A percentile compares a stretch with the other conserved stretches of the same genome.
phyloP scores from a whole-genome alignment of 805 yeast genomes.

The Cyberlindnera veronae region DNA sequence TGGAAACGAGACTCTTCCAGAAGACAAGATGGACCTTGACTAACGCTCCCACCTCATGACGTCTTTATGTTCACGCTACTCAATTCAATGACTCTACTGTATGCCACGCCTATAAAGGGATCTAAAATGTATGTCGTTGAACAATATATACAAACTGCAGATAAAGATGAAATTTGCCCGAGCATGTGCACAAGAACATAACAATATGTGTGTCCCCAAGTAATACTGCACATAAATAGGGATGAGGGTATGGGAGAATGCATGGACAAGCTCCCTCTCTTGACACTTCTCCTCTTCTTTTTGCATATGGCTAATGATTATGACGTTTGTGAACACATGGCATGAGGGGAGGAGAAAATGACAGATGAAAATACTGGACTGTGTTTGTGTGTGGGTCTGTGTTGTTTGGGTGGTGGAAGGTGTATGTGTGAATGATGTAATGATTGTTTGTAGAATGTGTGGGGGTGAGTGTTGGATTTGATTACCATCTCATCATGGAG shows the following conservation, averaged over 20 bases:
- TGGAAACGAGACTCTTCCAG: conserved; percentile 19
- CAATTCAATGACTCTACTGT: neutral
- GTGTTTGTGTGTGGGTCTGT: neutral
- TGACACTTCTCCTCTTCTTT: neutral
- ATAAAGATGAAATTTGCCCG: conserved; percentile 1
- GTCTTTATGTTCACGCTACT: neutral
- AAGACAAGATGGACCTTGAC: conserved; percentile 26
- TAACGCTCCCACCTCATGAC: neutral
- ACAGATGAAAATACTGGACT: neutral
- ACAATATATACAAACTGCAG: conserved; percentile 15
- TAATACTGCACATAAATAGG: conserved; percentile 6
- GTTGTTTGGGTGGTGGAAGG: neutral
- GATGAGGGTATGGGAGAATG: neutral
- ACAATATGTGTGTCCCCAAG: too few relatives aligned
- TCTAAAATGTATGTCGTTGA: conserved; percentile 12
- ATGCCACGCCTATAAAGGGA: conserved; percentile 2
- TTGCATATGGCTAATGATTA: neutral
- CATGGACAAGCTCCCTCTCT: too few relatives aligned
- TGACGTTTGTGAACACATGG: neutral
- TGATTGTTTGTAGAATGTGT: neutral
- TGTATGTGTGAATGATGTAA: neutral
- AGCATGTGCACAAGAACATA: conserved; percentile 2
- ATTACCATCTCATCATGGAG: conserved; percentile 82
- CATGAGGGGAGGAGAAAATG: neutral
- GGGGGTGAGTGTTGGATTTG: conserved; percentile 1